A percentile compares a stretch with the other conserved stretches of the same genome.
Evolutionary conservation across 176 grass and related monocot genomes (phyloP).

Genomic region (Eragrostis curvula): DNA sequence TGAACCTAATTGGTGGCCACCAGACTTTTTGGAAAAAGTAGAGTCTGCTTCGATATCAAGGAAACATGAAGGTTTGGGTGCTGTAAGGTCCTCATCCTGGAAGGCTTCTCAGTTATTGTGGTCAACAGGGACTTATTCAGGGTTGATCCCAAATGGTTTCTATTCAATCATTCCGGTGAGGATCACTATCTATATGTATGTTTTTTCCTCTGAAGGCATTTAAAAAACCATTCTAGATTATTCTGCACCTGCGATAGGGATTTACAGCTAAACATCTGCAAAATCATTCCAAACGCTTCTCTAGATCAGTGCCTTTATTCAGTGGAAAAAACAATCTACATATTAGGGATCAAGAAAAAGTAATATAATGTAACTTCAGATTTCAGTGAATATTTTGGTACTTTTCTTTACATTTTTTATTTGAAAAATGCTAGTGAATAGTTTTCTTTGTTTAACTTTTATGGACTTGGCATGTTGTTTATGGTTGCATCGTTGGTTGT

Average conservation of each 20-base stretch:
- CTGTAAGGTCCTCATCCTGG: slow-evolving; percentile 55
- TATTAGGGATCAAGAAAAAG: slow-evolving; percentile 17
- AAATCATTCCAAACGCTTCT: slow-evolving; percentile 16
- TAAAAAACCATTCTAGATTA: slow-evolving; percentile 1
- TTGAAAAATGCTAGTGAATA: slow-evolving; percentile 1
- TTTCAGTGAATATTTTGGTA: slow-evolving; percentile 18
- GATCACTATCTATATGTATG: slow-evolving; percentile 6
- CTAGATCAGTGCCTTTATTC: slow-evolving; percentile 15
- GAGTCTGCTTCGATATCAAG: slow-evolving; percentile 79
- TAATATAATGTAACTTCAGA: slow-evolving; percentile 5
- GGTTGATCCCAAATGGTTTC: slow-evolving; percentile 92
- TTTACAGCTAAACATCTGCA: slow-evolving; percentile 23
- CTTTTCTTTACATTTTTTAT: slow-evolving; percentile 20
- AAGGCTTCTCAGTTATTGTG: slow-evolving; percentile 91
- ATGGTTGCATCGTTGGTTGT: slow-evolving; percentile 29
- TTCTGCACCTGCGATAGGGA: neutral
- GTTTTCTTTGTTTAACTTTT: slow-evolving; percentile 37
- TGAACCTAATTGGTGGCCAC: slow-evolving; percentile 78
- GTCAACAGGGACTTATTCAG: slow-evolving; percentile 86
- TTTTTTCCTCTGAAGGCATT: slow-evolving; percentile 5
- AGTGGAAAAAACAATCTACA: slow-evolving; percentile 21
- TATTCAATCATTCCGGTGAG: slow-evolving; percentile 97
- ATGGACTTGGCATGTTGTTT: slow-evolving; percentile 11
- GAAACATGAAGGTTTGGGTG: slow-evolving; percentile 58
- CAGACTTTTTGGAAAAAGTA: slow-evolving; percentile 77